Percentiles rank a stretch among this genome's conserved stretches.
These are phyloP conservation scores for Leccinum rimulosum DNA, from an alignment of 768 basidiomycete species.

Conservation along the genomic window DNA sequence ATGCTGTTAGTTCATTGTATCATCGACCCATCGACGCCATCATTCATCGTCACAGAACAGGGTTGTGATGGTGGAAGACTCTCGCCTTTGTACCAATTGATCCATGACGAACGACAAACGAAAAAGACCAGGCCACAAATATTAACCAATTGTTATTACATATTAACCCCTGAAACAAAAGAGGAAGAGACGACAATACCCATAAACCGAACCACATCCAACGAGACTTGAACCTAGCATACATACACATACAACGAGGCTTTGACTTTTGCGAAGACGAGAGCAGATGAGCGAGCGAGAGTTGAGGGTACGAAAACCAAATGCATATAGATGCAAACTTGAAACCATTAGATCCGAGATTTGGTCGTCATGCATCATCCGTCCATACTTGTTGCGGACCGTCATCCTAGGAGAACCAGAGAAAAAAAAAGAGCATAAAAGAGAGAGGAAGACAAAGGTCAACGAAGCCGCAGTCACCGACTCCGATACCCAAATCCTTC, in stretches of 20 bases:
- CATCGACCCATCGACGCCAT: too few relatives aligned
- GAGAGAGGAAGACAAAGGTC: background rate
- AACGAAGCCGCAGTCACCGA: conserved; percentile 14
- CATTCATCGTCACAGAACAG: too few relatives aligned
- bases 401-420: background rate
- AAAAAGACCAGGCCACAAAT: background rate
- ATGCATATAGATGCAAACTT: background rate
- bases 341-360: background rate
- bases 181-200: background rate
- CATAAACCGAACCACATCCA: background rate
- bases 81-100: background rate
- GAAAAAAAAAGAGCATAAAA: background rate
- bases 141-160: background rate
- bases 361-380: background rate
- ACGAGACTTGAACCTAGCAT: background rate
- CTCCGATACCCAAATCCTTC: conserved; percentile 33
- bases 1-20: too few relatives aligned
- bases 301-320: background rate
- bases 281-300: background rate
- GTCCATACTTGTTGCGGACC: background rate
- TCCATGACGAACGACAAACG: background rate
- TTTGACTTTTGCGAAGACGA: background rate
- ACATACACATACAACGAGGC: background rate
- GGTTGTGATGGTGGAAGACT: too few relatives aligned
- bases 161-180: background rate